phyloP scores from a whole-genome alignment of 1,284 basidiomycete genomes.

The Leucoagaricus sp. region DNA sequence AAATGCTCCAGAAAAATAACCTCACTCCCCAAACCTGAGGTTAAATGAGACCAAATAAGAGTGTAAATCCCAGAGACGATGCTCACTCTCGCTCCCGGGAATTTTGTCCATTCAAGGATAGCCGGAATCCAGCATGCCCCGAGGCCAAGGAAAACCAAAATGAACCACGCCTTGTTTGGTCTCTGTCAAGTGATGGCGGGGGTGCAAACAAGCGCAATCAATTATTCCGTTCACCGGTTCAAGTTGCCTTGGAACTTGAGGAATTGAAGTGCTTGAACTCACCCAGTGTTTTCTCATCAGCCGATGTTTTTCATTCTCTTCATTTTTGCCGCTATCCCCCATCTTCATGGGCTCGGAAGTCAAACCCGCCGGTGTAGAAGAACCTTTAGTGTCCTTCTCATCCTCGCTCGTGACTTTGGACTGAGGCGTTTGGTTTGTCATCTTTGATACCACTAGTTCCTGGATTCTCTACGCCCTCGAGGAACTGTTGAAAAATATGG shows the following conservation, averaged over 20 bases:
- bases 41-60: too few species aligned
- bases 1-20: slow-evolving; percentile 81
- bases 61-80: too few species aligned
- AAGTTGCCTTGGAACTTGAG: background rate
- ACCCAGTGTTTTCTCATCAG: slow-evolving; percentile 4
- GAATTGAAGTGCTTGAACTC: background rate
- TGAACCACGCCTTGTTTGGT: slow-evolving; percentile 3
- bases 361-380: background rate
- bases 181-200: background rate
- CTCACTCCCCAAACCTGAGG: slow-evolving; percentile 57
- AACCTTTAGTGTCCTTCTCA: background rate
- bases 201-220: background rate
- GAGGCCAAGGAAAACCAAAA: slow-evolving; percentile 64
- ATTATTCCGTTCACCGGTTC: background rate
- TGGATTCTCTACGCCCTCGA: too few species aligned
- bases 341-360: background rate
- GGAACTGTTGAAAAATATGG: too few species aligned
- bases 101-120: slow-evolving; percentile 65
- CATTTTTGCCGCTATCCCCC: background rate
- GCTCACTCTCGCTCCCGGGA: slow-evolving; percentile 49
- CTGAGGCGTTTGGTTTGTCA: background rate
- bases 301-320: background rate
- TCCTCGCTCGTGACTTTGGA: background rate
- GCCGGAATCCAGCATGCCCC: slow-evolving; percentile 70
- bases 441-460: too few species aligned